phyloP scores from a whole-genome alignment of 129 eudicot species.

The Saposhnikovia divaricata region DNA sequence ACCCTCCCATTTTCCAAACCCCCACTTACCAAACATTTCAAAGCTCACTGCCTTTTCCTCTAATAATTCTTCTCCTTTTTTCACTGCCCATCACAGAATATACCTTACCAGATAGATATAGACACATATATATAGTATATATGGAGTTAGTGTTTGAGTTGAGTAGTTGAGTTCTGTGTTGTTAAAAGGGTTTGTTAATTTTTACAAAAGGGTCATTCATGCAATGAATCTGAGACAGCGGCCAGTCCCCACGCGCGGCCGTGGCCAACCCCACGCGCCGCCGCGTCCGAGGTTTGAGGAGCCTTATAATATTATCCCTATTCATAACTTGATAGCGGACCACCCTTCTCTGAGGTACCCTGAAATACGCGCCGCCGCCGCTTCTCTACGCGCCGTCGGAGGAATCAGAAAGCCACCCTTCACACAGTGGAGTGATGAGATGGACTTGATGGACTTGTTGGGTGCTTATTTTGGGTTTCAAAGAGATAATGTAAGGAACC shows the following conservation, averaged over 20 bases:
- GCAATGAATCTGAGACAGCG: slow-evolving; percentile 69
- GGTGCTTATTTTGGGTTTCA: slow-evolving; percentile 93
- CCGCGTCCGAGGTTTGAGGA: slow-evolving; percentile 25
- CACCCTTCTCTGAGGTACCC: slow-evolving; percentile 77
- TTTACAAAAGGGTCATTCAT: slow-evolving; percentile 9
- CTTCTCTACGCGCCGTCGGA: slow-evolving; percentile 56
- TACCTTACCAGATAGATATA: not conserved
- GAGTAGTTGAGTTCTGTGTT: not conserved
- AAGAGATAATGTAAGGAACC: slow-evolving; percentile 70
- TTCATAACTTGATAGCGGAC: slow-evolving; percentile 54
- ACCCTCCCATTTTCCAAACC: not conserved
- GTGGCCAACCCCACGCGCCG: slow-evolving; percentile 28
- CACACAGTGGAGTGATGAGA: slow-evolving; percentile 38
- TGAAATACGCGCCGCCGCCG: slow-evolving; percentile 81
- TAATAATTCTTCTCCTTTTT: not conserved
- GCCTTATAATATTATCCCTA: slow-evolving; percentile 64
- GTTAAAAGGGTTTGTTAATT: not conserved
- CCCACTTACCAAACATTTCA: not conserved
- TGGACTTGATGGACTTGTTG: slow-evolving; percentile 86
- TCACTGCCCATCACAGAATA: not conserved
- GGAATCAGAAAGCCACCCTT: slow-evolving; percentile 85
- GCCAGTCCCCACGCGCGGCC: slow-evolving; percentile 58
- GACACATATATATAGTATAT: not conserved
- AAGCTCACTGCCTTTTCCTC: not conserved
- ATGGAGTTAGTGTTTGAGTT: not conserved